A percentile compares a stretch with the other conserved stretches of the same genome.
Conservation (phyloP, 1,284 basidiomycete species). For the Golubevia sp. region DNA sequence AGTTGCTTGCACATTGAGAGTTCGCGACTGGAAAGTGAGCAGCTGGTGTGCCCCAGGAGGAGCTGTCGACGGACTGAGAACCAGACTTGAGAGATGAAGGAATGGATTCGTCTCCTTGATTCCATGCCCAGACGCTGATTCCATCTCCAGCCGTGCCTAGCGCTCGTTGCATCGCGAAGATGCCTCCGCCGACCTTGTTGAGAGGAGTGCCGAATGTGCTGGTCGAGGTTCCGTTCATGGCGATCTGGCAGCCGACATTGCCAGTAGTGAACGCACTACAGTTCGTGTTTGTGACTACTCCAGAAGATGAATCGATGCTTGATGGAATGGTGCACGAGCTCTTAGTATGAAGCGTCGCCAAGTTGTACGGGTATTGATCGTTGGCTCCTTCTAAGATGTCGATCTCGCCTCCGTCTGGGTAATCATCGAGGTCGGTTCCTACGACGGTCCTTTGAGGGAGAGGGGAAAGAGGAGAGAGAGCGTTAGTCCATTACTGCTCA, state of each 20-base stretch:
- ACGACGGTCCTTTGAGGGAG: too few relatives aligned
- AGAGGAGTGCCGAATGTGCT: conserved; percentile 33
- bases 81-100: conserved; percentile 32
- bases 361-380: conserved; percentile 36
- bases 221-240: conserved; percentile 34
- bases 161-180: conserved; percentile 52
- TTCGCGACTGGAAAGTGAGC: conserved; percentile 37
- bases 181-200: conserved; percentile 45
- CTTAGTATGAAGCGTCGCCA: conserved; percentile 41
- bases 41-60: conserved; percentile 37
- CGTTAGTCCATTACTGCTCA: too few relatives aligned
- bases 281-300: conserved; percentile 29
- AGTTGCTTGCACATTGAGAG: conserved; percentile 32
- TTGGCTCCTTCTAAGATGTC: conserved; percentile 53
- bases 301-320: conserved; percentile 16
- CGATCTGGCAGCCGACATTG: conserved; percentile 42
- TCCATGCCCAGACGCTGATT: conserved; percentile 53
- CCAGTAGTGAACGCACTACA: conserved; percentile 31
- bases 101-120: conserved; percentile 13
- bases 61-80: conserved; percentile 24
- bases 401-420: conserved; percentile 56
- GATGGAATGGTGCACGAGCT: conserved; percentile 24
- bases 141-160: conserved; percentile 45
- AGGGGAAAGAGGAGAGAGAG: too few relatives aligned
- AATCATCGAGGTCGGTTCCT: conserved; percentile 13